These are phyloP conservation scores for Tetrahymena elliotti DNA, from an alignment of 73 alveolate genomes.

Conservation along the genomic window DNA sequence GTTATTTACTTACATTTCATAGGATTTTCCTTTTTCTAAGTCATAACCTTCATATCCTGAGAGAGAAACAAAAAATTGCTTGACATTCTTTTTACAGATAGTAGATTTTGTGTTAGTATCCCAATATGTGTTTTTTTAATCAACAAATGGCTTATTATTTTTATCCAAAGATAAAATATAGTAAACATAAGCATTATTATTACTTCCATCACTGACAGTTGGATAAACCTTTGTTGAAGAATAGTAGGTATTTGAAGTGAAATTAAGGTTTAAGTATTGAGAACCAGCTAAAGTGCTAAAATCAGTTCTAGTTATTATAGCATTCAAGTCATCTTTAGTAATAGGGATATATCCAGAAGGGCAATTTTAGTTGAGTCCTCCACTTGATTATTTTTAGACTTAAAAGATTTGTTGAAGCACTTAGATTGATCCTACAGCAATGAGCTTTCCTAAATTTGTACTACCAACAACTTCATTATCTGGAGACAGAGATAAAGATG, in stretches of 20 bases:
- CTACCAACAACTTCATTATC: not conserved
- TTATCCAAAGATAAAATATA: not conserved
- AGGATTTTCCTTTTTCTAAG: not conserved
- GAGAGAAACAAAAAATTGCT: not conserved
- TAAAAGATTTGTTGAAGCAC: not conserved
- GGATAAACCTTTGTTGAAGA: not conserved
- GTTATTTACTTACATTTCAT: not conserved
- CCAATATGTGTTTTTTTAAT: not conserved
- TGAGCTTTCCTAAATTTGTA: not conserved
- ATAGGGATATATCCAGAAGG: not conserved
- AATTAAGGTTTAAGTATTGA: not conserved
- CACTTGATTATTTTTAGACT: not conserved
- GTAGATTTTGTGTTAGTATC: not conserved
- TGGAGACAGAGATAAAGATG: not conserved
- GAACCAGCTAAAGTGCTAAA: not conserved
- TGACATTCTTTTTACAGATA: not conserved
- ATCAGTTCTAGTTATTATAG: not conserved
- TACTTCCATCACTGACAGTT: not conserved
- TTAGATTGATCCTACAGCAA: not conserved
- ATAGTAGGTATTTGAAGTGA: not conserved
- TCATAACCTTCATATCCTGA: not conserved
- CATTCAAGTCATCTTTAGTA: not conserved
- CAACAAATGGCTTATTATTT: not conserved
- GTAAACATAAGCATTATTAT: not conserved
- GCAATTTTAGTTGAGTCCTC: not conserved